A percentile compares a stretch with the other conserved stretches of the same genome.
These are phyloP conservation scores for Komagataea norvegica DNA, from an alignment of 1,139 yeast species.

Conservation along the genomic window DNA sequence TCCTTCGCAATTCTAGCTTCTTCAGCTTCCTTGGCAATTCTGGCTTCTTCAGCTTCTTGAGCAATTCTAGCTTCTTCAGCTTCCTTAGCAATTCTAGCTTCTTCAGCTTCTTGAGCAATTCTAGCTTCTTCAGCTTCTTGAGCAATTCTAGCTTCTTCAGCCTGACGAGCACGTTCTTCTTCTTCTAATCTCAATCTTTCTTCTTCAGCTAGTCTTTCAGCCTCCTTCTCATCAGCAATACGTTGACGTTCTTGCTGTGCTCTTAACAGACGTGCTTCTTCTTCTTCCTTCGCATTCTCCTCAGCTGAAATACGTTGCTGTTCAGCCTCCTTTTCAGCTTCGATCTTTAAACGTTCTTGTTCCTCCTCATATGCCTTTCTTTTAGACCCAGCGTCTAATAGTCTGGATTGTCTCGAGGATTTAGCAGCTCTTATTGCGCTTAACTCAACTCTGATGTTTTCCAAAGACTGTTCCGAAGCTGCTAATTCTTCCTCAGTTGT, in stretches of 20 bases:
- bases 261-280: constrained; percentile 11
- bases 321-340: constrained; percentile 18
- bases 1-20: constrained; percentile 5
- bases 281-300: no score
- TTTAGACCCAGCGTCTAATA: constrained; percentile 39
- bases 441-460: constrained; percentile 42
- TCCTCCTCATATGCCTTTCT: constrained; percentile 33
- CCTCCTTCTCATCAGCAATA: constrained; percentile 12
- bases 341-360: constrained; percentile 18
- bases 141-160: constrained; percentile 9
- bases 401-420: constrained; percentile 38
- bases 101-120: constrained; percentile 10
- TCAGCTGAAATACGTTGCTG: constrained; percentile 10
- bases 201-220: constrained; percentile 5
- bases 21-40: constrained; percentile 6
- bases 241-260: constrained; percentile 16
- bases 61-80: constrained; percentile 5
- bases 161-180: constrained; percentile 7
- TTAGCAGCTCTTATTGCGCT: constrained; percentile 41
- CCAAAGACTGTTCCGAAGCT: constrained; percentile 31
- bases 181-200: no score
- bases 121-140: constrained; percentile 18
- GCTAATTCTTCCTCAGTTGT: constrained; percentile 32
- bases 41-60: constrained; percentile 4
- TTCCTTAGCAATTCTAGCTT: constrained; percentile 5